Evolutionary conservation across 192 early-diverging fungal species (phyloP), one percentile per base, ranked within the genome.

Genomic region (Backusella tuberculispora): DNA sequence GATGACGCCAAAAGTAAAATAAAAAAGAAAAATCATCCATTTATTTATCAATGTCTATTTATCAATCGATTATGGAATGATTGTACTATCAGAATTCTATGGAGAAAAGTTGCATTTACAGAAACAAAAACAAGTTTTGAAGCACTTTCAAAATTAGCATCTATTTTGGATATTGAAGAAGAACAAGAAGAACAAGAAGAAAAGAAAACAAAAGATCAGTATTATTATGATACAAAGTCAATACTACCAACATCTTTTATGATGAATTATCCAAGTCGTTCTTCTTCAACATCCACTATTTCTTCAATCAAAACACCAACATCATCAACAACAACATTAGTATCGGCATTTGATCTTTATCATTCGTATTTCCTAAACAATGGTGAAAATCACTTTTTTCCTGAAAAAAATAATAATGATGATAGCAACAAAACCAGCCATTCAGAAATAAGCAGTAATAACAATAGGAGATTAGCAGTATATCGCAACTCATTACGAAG

Each of bases 51-150:
- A 40, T 72, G 73, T 15, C 44, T 79, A 26, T 63, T 74, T 15
- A 75, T 83, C 7, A 76, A 75, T 26, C 75, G 75, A 26, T 46
- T 78, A 26, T 83, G 81, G 77, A 69, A 78, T 65, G 75, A 68
- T 37, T 73, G 74, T 53, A 60, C 74, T 1, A 63, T 26, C 9
- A 74, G 74, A 6, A 56, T 67, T 12, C 50, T 83, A 12, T 83
- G 78, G 78, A 71, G 72, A 19, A 75, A 66, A 38, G 74, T 78
- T 5, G 50, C 14, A 13, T 83, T 83, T 76, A 78, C 76, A 46
- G 81, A 76, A 24, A 72, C 50, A 4, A 69, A 68, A 45, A 24
- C 48, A 8, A 64, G 76, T 26, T 44, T 69, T 21, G 66, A 48
- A 6, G 34, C 66, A 4, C 65, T 80, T 13, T 21, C 40, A 3